phyloP scores from a whole-genome alignment of 2,329 filamentous ascomycete species.

The Claviceps spartinae region DNA sequence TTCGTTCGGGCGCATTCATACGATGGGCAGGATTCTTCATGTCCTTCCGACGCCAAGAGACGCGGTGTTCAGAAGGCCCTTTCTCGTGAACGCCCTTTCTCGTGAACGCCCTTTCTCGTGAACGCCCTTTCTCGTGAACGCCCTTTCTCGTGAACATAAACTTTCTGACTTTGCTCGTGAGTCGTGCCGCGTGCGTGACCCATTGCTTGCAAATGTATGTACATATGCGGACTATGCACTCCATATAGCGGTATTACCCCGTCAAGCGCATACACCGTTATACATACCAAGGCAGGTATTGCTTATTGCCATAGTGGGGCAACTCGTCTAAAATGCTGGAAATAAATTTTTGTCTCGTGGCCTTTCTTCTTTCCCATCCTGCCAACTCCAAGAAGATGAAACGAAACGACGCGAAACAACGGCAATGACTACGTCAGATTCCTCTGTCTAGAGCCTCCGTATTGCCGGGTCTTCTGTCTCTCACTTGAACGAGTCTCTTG shows the following conservation, averaged over 20 bases:
- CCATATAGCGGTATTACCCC: slow-evolving; percentile 4
- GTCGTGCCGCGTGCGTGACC: no score
- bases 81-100: no score
- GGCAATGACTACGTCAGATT: slow-evolving; percentile 16
- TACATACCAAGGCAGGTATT: background rate
- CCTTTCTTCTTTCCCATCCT: background rate
- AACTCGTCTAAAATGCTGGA: background rate
- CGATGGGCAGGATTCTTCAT: no score
- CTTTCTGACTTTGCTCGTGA: no score
- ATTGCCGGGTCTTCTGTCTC: slow-evolving; percentile 11
- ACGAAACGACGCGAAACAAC: slow-evolving; percentile 15
- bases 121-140: no score
- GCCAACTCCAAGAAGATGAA: slow-evolving; percentile 17
- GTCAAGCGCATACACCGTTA: slow-evolving; percentile 4
- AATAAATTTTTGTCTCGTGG: background rate
- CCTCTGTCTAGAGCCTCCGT: slow-evolving; percentile 12
- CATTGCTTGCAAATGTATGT: no score
- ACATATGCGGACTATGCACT: no score
- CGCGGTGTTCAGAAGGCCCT: no score
- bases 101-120: no score
- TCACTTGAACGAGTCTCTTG: background rate
- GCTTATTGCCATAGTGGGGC: slow-evolving; percentile 10
- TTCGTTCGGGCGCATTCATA: no score
- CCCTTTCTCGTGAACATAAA: no score
- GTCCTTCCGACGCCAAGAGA: no score